Conservation (phyloP, 2,329 filamentous ascomycete genomes). For the Phyllosticta citrichinensis region DNA sequence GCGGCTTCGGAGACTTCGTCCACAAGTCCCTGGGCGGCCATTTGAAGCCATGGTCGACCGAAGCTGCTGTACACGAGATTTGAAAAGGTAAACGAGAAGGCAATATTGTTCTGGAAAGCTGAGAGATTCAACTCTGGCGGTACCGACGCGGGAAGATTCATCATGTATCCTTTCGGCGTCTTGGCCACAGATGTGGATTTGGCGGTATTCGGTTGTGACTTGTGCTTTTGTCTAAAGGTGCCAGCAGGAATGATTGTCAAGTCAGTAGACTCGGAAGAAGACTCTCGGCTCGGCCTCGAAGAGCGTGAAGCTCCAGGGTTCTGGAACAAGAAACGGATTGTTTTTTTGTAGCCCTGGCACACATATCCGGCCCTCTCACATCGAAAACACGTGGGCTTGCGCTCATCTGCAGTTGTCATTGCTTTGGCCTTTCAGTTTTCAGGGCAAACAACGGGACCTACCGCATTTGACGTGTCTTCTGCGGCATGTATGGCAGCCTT, state of each 20-base stretch:
- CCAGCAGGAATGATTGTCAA: not conserved
- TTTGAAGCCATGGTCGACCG: conserved; percentile 12
- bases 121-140: conserved; percentile 11
- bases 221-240: not conserved
- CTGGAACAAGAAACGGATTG: conserved; percentile 12
- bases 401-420: conserved; percentile 11
- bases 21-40: conserved; percentile 9
- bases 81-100: conserved; percentile 12
- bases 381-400: conserved; percentile 12
- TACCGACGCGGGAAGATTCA: not conserved
- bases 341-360: conserved; percentile 13
- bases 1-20: conserved; percentile 11
- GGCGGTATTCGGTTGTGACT: not conserved
- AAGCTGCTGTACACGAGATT: conserved; percentile 15
- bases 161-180: not conserved
- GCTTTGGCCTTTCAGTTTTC: not conserved
- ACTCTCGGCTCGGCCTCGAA: not conserved
- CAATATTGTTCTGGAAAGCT: conserved; percentile 13
- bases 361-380: conserved; percentile 13
- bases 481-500: conserved; percentile 10
- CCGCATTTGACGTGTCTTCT: conserved; percentile 11
- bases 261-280: not conserved
- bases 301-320: not conserved
- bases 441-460: not conserved
- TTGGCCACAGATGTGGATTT: not conserved